These are phyloP conservation scores for Kockovaella imperatae DNA, from an alignment of 768 basidiomycete species.

Conservation along the genomic window DNA sequence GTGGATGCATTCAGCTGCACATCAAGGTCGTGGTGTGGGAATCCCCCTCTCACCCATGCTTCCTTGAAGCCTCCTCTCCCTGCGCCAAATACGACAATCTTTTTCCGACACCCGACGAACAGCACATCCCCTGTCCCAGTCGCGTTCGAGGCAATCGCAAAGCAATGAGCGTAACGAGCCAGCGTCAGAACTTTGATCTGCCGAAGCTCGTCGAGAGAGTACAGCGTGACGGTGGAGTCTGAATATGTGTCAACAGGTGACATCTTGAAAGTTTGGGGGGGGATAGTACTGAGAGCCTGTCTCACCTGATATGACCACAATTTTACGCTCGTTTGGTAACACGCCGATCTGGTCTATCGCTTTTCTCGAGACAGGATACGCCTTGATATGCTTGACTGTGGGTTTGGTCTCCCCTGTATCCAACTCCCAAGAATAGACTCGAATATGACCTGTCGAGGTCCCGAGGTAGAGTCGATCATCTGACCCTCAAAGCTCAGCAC, in stretches of 20 bases:
- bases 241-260: not conserved
- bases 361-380: conserved; percentile 22
- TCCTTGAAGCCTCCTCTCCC: conserved; percentile 57
- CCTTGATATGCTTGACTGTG: conserved; percentile 18
- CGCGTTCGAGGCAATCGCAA: conserved; percentile 58
- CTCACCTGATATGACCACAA: conserved; percentile 76
- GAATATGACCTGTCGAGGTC: conserved; percentile 26
- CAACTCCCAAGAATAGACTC: conserved; percentile 30
- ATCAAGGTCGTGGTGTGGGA: conserved; percentile 61
- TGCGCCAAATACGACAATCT: conserved; percentile 77
- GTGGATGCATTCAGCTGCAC: not conserved
- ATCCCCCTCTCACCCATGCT: conserved; percentile 66
- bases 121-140: conserved; percentile 56
- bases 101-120: conserved; percentile 75
- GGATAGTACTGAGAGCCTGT: not conserved
- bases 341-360: conserved; percentile 83
- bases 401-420: conserved; percentile 6
- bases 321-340: conserved; percentile 73
- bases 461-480: conserved; percentile 57
- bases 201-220: conserved; percentile 63
- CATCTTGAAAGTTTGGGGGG: not conserved
- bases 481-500: conserved; percentile 26
- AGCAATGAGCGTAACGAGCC: conserved; percentile 74
- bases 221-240: conserved; percentile 70
- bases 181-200: conserved; percentile 60